Evolutionary conservation across 345 rosid species (phyloP), one percentile per base, ranked within the genome.

Genomic region (Camelina laxa): DNA sequence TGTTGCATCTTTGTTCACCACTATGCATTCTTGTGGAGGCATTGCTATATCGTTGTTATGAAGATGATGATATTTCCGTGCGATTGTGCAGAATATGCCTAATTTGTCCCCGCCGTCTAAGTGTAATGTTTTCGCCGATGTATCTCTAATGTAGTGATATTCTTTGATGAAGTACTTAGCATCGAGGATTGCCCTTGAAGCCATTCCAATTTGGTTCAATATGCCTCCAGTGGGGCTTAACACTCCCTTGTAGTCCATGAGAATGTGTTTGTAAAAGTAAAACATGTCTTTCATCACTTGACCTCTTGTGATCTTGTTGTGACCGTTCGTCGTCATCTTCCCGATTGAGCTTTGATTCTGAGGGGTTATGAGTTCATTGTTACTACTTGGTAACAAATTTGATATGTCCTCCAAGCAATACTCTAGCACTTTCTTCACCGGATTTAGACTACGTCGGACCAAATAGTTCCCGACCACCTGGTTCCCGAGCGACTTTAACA

Each of bases 401-500:
- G 97, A 80, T 50, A 86, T 81, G 75, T 87, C 94, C 75, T 94
- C 97, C 75, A 94, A 69, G 83, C 93, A 85, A 76, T 90, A 94
- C 58, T 94, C 98, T 4, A 90, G 72, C 35, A 94, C 92, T 78
- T 94, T 94, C 4, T 95, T 94, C 48, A 94, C 97, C 0, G 98
- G 98, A 33, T 94, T 94, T 72, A 94, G 65, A 80, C 96, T 84
- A 4, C 98, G 86, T 7, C 95, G 95, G 33, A 94, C 96, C 56
- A 94, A 71, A 62, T 87, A 90, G n/a, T 86, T 91, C 12, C 98
- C 97, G 2, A 91, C 96, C 3, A 90, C 80, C 24, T 89, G 98
- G 62, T 94, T 94, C 30, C 98, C 98, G 0, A 94, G 90, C 0
- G 98, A 94, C 55, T 94, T 91, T 9, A 94, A 88, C 48, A 90